phyloP scores from a whole-genome alignment of 169 alveolate genomes.

The Cryptosporidium bovis region DNA sequence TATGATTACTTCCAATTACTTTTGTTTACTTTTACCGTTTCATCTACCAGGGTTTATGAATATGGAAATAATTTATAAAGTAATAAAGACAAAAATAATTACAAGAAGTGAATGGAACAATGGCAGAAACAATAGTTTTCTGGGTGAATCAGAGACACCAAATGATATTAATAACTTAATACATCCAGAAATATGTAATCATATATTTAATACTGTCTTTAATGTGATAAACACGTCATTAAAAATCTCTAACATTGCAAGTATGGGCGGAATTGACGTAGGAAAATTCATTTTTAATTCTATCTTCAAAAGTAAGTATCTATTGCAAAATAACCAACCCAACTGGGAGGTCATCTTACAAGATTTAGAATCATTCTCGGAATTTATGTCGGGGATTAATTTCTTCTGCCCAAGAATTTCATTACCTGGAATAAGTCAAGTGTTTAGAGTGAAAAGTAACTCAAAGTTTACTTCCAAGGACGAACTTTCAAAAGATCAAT shows the following conservation, averaged over 20 bases:
- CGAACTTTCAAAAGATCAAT: background rate
- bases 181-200: slow-evolving; percentile 52
- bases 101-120: slow-evolving; percentile 68
- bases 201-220: slow-evolving; percentile 33
- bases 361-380: slow-evolving; percentile 51
- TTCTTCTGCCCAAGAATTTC: slow-evolving; percentile 10
- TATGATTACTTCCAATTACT: background rate
- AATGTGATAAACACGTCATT: slow-evolving; percentile 39
- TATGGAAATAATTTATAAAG: slow-evolving; percentile 16
- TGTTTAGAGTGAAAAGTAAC: slow-evolving; percentile 36
- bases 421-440: slow-evolving; percentile 62
- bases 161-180: slow-evolving; percentile 14
- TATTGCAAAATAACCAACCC: slow-evolving; percentile 20
- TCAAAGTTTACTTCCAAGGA: background rate
- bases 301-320: background rate
- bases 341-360: slow-evolving; percentile 42
- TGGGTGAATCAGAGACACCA: background rate
- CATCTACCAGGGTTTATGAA: slow-evolving; percentile 46
- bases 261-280: background rate
- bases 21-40: slow-evolving; percentile 37
- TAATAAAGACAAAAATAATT: slow-evolving; percentile 43
- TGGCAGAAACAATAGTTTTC: background rate
- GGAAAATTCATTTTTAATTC: background rate
- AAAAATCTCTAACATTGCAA: background rate
- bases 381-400: slow-evolving; percentile 45